phyloP scores from a whole-genome alignment of 257 asterid genomes.

The Nicotiana sylvestris region DNA sequence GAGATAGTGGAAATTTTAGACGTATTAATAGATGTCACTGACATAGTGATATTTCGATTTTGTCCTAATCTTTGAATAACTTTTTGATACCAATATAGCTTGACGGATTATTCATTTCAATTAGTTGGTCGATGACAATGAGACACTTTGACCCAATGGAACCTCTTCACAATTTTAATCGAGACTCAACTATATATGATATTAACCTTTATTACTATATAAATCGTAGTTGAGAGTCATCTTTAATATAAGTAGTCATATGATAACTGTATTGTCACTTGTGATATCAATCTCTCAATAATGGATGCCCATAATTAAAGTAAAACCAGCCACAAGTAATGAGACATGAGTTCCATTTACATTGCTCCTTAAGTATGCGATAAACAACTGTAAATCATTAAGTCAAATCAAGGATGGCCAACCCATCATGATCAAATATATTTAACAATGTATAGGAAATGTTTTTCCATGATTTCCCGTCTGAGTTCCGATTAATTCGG shows the following conservation, averaged over 20 bases:
- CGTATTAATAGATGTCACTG: neutral
- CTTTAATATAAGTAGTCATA: neutral
- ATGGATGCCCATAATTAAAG: neutral
- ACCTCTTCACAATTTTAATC: neutral
- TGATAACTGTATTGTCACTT: neutral
- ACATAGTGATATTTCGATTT: neutral
- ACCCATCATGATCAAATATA: neutral
- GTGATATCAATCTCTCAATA: neutral
- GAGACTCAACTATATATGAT: neutral
- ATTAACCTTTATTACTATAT: too few species aligned
- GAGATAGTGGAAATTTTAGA: neutral
- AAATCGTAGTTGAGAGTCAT: neutral
- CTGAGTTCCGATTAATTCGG: too few species aligned
- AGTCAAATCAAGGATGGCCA: neutral
- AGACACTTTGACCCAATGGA: neutral
- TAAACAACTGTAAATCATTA: too few species aligned
- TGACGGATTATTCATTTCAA: neutral
- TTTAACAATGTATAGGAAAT: neutral
- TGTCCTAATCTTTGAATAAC: neutral
- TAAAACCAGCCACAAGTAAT: too few species aligned
- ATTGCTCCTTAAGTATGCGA: neutral
- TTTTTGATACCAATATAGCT: neutral
- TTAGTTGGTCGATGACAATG: neutral
- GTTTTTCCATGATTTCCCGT: too few species aligned
- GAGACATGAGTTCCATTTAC: neutral